Evolutionary conservation across 352 stramenopile species (phyloP), one percentile per base, ranked within the genome.

Genomic region (Globisporangium nodosum): DNA sequence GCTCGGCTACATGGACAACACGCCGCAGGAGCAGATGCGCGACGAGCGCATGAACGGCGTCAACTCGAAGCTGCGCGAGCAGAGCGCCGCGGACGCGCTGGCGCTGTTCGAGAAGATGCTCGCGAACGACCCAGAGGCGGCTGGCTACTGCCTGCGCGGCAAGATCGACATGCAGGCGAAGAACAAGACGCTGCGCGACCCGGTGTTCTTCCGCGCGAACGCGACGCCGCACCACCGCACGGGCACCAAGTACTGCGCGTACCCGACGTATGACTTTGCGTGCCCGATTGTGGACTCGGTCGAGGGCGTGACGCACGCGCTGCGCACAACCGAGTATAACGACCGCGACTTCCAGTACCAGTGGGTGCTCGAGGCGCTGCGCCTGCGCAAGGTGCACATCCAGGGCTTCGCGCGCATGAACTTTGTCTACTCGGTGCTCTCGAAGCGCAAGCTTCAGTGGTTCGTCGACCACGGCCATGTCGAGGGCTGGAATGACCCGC

Each of bases 301-400:
- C 11, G 98, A 99, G 70, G 98, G 98, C 31, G 97, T 99, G 42
- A 99, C 96, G 33, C 98, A 99, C 76, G 96, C 97, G 3, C 74
- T 99, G 55, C 91, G 98, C 59, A 99, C 97, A 31, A 99, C 97
- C 0, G 97, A 99, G 81, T 99, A 99, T 87, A 98, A 99, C 65
- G 98, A 99, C 78, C 88, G 97, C 45, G 96, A 99, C 64, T 89
- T 96, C 65, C 97, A 99, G 78, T 99, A 99, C 73, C 81, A 96
- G 60, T 99, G 96, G 96, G 89, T 94, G 35, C 63, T 94, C 8
- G 69, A 92, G 56, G 89, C 92, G 20, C 75, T 99, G 35, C 65
- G 81, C 13, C 74, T 94, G 47, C 83, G 85, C 54, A 86, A 85
- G 49, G 85, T 94, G 49, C 82, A 84, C 58, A 93, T 94, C 56